These are phyloP conservation scores for Globisporangium radiosum DNA, from an alignment of 352 stramenopile species.

Conservation along the genomic window DNA sequence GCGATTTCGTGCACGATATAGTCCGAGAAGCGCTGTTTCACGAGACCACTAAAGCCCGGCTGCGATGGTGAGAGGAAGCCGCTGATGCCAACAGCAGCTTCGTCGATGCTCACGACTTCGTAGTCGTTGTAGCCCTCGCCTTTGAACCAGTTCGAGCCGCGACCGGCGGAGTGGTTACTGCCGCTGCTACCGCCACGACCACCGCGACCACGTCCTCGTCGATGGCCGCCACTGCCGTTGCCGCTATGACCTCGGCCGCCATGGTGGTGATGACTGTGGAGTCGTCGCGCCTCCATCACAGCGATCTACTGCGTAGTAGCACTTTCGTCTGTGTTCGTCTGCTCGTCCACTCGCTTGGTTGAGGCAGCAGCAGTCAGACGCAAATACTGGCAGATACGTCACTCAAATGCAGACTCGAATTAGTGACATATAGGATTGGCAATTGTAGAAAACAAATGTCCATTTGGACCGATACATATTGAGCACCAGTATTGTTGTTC, in stretches of 20 bases:
- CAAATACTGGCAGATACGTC: no score
- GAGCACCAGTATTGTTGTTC: no score
- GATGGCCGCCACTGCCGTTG: constrained; percentile 17
- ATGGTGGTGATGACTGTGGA: constrained; percentile 5
- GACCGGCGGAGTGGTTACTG: neutral
- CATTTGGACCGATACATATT: no score
- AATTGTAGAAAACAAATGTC: no score
- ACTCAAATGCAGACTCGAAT: no score
- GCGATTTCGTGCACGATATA: constrained; percentile 80
- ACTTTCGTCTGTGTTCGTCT: no score
- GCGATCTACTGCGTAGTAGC: no score
- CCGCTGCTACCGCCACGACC: constrained; percentile 9
- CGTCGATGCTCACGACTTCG: constrained; percentile 49
- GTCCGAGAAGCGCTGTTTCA: constrained; percentile 83
- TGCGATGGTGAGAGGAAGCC: constrained; percentile 33
- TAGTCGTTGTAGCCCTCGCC: constrained; percentile 62
- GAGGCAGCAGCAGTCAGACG: no score
- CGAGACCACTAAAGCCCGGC: constrained; percentile 49
- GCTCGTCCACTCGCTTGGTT: no score
- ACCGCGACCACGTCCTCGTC: constrained; percentile 17
- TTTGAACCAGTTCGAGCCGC: constrained; percentile 38
- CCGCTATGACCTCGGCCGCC: constrained; percentile 16
- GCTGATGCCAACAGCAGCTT: constrained; percentile 53
- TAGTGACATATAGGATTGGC: no score
- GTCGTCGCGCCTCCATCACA: no score